Conservation (phyloP, 176 grass and related monocot genomes). For the Pontederia crassipes region DNA sequence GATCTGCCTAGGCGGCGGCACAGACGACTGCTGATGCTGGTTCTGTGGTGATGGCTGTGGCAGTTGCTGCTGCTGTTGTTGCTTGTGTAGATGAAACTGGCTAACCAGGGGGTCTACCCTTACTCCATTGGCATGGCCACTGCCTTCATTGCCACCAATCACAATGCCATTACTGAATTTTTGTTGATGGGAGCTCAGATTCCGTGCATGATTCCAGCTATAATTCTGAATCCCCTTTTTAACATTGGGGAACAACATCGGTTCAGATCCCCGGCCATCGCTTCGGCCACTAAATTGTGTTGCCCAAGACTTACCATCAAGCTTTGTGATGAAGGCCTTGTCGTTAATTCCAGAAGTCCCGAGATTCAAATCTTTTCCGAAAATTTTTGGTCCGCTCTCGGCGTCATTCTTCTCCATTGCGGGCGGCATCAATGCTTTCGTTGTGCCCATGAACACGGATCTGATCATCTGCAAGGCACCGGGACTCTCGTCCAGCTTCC, state of each 20-base stretch:
- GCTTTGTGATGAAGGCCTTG: constrained; percentile 28
- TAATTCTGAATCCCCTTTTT: constrained; percentile 64
- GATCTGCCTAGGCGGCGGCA: constrained; percentile 37
- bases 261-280: constrained; percentile 13
- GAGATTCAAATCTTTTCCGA: constrained; percentile 91
- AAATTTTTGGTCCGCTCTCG: constrained; percentile 58
- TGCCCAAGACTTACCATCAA: constrained; percentile 54
- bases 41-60: constrained; percentile 31
- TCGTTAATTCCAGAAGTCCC: constrained; percentile 28
- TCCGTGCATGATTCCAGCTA: constrained; percentile 60
- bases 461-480: constrained; percentile 54
- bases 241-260: constrained; percentile 47
- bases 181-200: constrained; percentile 51
- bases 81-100: constrained; percentile 48
- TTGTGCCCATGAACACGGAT: constrained; percentile 49
- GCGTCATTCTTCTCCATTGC: constrained; percentile 41
- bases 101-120: constrained; percentile 16
- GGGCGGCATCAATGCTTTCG: constrained; percentile 9
- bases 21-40: constrained; percentile 49
- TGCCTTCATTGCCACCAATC: constrained; percentile 40
- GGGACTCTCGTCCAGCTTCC: constrained; percentile 45
- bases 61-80: constrained; percentile 19
- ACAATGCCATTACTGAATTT: constrained; percentile 57
- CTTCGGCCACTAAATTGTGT: constrained; percentile 29
- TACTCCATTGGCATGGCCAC: constrained; percentile 30